Percentiles rank a stretch among this genome's conserved stretches.
Evolutionary conservation across 306 rosid species (phyloP).

Genomic region (Trichosanthes cucumerina): DNA sequence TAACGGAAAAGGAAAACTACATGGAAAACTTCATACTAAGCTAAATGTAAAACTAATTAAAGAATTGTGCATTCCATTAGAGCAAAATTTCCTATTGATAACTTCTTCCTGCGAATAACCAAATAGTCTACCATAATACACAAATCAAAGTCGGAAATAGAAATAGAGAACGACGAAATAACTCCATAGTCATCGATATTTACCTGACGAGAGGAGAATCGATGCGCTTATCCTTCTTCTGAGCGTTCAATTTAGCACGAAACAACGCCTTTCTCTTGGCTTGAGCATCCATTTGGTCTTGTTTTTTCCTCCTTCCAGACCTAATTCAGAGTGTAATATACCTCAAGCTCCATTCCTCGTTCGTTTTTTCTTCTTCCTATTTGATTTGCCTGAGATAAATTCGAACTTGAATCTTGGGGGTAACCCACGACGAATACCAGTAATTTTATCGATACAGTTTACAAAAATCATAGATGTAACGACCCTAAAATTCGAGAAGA

Average conservation of each 20-base stretch:
- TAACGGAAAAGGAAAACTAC: not conserved
- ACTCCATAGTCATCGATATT: not conserved
- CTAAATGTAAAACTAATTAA: not conserved
- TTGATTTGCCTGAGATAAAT: too few species aligned
- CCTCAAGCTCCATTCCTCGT: not conserved
- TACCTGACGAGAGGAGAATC: slow-evolving; percentile 81
- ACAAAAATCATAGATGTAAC: too few species aligned
- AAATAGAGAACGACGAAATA: not conserved
- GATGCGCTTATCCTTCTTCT: slow-evolving; percentile 74
- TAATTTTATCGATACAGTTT: too few species aligned
- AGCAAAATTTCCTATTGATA: not conserved
- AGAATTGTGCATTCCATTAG: not conserved
- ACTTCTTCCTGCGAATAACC: not conserved
- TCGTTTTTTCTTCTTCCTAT: not conserved
- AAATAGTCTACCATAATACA: not conserved
- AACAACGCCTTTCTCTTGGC: slow-evolving; percentile 54
- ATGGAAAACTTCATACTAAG: not conserved
- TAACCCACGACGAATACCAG: too few species aligned
- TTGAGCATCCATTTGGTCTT: slow-evolving; percentile 30
- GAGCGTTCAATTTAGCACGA: slow-evolving; percentile 72
- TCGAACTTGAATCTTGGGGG: too few species aligned
- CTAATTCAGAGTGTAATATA: not conserved
- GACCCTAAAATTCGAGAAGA: too few species aligned
- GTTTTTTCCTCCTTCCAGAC: not conserved
- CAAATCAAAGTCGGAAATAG: not conserved